Evolutionary conservation across 352 stramenopile genomes (phyloP).

Genomic region (Thalassiosira sp.): DNA sequence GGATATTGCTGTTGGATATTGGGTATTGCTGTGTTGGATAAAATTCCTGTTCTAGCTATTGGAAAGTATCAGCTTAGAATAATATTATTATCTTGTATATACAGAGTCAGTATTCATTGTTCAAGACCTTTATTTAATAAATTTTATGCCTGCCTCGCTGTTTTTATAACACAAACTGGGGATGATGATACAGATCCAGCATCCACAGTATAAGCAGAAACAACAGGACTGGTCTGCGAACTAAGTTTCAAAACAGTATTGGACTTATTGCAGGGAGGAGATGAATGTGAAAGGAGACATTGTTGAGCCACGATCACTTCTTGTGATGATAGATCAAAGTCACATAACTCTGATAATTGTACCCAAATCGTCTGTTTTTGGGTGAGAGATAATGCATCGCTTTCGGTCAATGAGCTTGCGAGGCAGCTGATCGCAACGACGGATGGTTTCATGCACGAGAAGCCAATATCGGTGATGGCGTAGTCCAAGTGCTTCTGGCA

Average conservation of each 20-base stretch:
- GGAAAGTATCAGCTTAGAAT: too few relatives aligned
- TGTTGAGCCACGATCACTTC: not conserved
- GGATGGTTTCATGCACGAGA: conserved; percentile 34
- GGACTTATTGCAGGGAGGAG: conserved; percentile 5
- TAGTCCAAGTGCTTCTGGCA: conserved; percentile 20
- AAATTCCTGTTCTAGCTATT: too few relatives aligned
- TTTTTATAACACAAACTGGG: conserved; percentile 15
- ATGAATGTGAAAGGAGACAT: conserved; percentile 14
- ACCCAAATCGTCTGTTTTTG: conserved; percentile 20
- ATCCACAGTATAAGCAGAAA: not conserved
- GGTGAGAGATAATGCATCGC: not conserved
- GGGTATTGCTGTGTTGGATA: too few relatives aligned
- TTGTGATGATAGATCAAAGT: conserved; percentile 13
- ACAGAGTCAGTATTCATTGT: not conserved
- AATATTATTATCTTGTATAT: not conserved
- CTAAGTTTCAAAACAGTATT: conserved; percentile 4
- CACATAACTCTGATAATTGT: conserved; percentile 22
- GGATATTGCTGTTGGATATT: too few relatives aligned
- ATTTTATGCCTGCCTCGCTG: conserved; percentile 18
- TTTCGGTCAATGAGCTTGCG: conserved; percentile 14
- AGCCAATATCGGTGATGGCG: conserved; percentile 22
- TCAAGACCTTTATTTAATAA: too few relatives aligned
- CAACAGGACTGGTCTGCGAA: not conserved
- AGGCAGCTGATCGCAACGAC: conserved; percentile 27
- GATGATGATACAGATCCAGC: not conserved